Evolutionary conservation across 345 rosid species (phyloP).

Genomic region (Salix udensis): DNA sequence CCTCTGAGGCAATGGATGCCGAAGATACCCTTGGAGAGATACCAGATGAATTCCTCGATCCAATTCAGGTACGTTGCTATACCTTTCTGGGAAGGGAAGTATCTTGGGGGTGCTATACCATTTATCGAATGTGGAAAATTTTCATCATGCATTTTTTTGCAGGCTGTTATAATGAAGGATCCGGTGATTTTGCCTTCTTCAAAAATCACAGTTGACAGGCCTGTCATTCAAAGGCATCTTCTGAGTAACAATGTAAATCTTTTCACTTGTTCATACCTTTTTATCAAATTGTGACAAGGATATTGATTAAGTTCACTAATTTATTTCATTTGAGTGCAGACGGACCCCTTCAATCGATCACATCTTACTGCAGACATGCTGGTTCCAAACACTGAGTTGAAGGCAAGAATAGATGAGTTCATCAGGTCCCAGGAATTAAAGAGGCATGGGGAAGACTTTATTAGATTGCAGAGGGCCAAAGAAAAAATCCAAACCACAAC

Average conservation of each 20-base stretch:
- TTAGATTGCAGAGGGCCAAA: constrained; percentile 48
- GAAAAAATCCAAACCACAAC: constrained; percentile 62
- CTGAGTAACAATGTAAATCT: constrained; percentile 69
- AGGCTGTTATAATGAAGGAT: constrained; percentile 96
- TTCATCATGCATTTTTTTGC: constrained; percentile 9
- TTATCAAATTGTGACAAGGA: neutral
- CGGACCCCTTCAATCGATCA: constrained; percentile 93
- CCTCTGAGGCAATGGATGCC: constrained; percentile 90
- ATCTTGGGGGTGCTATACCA: neutral
- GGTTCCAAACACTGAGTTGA: constrained; percentile 67
- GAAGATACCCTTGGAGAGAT: constrained; percentile 93
- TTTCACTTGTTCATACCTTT: neutral
- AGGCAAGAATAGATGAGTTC: constrained; percentile 78
- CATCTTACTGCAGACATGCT: constrained; percentile 87
- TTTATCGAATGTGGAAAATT: neutral
- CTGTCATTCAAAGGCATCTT: constrained; percentile 98
- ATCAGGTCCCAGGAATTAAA: constrained; percentile 57
- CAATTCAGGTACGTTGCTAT: constrained; percentile 56
- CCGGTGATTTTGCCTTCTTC: constrained; percentile 97
- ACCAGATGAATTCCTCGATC: constrained; percentile 99
- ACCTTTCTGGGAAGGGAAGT: neutral
- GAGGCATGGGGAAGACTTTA: constrained; percentile 52
- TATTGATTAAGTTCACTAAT: neutral
- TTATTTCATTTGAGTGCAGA: constrained; percentile 44
- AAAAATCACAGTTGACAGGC: constrained; percentile 74